Evolutionary conservation across 768 basidiomycete species (phyloP), one percentile per base, ranked within the genome.

Genomic region (Cystofilobasidium macerans): DNA sequence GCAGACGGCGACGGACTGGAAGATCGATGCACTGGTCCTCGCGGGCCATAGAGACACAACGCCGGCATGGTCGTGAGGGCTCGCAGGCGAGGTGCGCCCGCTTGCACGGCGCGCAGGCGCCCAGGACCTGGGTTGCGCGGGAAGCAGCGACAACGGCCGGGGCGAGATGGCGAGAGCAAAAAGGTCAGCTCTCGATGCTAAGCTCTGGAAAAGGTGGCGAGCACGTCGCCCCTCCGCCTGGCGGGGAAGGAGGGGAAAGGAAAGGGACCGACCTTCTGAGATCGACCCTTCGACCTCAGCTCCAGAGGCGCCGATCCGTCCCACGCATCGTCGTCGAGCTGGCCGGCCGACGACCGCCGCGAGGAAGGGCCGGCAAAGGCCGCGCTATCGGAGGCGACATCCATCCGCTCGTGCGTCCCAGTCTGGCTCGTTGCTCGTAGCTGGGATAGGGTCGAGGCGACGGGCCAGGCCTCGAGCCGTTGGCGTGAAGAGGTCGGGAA

Each of bases 1-100:
- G 42, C 14, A 20, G 8, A 8, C 36, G 42, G 13, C 14, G 26
- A 14, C 51, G 51, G 18, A 54, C 51, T 20, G 51, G 51, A 2
- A 54, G 51, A 20, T 54, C 51, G 16, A 54, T 54, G n/a, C 51
- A 54, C 14, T 54, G 51, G 18, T 54, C 51, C 28, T 54, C 51
- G 28, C 51, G 28, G 2, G 28, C 8, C 51, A 54, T 54, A 2
- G 51, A 28, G 51, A 32, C 16, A 14, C 51, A 54, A 20, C 51
- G 51, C 51, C 32, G 28, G 51, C 51, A 54, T 6, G 51, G 51
- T 18, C 51, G 16, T 16, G 51, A 54, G 14, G 51, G 51, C 51
- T 54, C 51, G 51, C 51, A 54, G 9, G 51, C 51, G 5, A 54
- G 14, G n/a, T 54, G 51, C 9, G 51, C 51, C 12, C 51, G 51